A percentile compares a stretch with the other conserved stretches of the same genome.
These are phyloP conservation scores for Brassica napus DNA, from an alignment of 345 rosid species.

Conservation along the genomic window Da-Ae NC_063440.1:20924501-20925000, in stretches of 20 bases:
- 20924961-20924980: neutral
- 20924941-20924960: neutral
- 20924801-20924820: no score
- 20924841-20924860: no score
- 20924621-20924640: constrained; percentile 23
- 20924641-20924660: constrained; percentile 37
- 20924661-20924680: constrained; percentile 34
- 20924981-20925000: constrained; percentile 17
- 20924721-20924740: constrained; percentile 31
- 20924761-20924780: neutral
- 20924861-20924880: no score
- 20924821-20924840: no score
- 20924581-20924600: constrained; percentile 2
- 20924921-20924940: neutral
- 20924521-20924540: neutral
- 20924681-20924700: constrained; percentile 32
- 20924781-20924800: neutral
- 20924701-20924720: constrained; percentile 22
- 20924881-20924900: neutral
- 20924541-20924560: constrained; percentile 5
- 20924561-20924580: constrained; percentile 19
- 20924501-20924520: constrained; percentile 18
- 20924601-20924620: constrained; percentile 23
- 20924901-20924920: neutral
- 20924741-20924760: neutral